Percentiles rank a stretch among this genome's conserved stretches.
Conservation (phyloP, 495 filamentous ascomycete genomes). For the Apodospora peruviana region DNA sequence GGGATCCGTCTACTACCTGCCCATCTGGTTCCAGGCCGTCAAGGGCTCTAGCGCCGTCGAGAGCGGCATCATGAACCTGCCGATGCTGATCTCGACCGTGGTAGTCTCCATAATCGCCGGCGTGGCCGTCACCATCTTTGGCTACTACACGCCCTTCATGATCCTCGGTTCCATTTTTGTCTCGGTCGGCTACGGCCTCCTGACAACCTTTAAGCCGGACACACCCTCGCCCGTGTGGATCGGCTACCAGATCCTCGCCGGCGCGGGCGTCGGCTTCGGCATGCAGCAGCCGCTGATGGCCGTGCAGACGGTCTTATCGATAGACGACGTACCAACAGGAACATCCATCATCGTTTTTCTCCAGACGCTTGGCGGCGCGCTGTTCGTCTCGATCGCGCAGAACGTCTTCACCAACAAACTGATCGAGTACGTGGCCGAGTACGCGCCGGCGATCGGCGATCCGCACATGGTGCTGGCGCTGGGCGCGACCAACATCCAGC, state of each 20-base stretch:
- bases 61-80: conserved; percentile 74
- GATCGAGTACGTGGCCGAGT: conserved; percentile 44
- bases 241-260: conserved; percentile 68
- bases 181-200: conserved; percentile 63
- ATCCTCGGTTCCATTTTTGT: conserved; percentile 52
- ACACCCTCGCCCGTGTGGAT: conserved; percentile 61
- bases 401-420: conserved; percentile 74
- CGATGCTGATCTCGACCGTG: conserved; percentile 61
- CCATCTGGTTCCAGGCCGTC: conserved; percentile 88
- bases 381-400: conserved; percentile 72
- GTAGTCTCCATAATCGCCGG: conserved; percentile 58
- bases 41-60: conserved; percentile 60
- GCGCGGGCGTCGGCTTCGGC: conserved; percentile 62
- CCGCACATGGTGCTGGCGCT: conserved; percentile 44
- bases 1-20: conserved; percentile 65
- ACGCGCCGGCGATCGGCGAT: conserved; percentile 46
- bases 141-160: conserved; percentile 77
- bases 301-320: conserved; percentile 58
- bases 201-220: conserved; percentile 56
- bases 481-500: conserved; percentile 64
- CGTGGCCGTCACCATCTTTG: conserved; percentile 52
- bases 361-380: conserved; percentile 66
- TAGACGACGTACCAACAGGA: conserved; percentile 60
- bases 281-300: conserved; percentile 66
- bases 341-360: conserved; percentile 62